Evolutionary conservation across 2,329 filamentous ascomycete species (phyloP), one percentile per base, ranked within the genome.

Genomic region (Calonectria ilicicola): DNA sequence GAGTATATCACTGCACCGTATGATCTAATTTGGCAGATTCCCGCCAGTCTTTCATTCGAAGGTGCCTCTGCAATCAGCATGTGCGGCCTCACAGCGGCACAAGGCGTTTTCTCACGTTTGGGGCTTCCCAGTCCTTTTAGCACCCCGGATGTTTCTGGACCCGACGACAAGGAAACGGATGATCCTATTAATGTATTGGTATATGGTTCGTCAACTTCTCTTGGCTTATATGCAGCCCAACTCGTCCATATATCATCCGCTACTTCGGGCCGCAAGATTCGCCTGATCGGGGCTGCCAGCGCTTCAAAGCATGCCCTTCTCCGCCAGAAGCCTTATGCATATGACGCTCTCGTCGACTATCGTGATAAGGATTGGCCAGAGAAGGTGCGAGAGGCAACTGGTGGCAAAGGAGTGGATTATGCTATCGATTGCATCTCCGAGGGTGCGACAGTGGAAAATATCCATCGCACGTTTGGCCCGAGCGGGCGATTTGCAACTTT

Each of bases 1-100:
- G 85, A 88, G 66, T 86, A 83, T 60, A 69, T 86, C 12, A 75
- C 69, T 0, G 69, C 80, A 0, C 78, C 81, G 1, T 80, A 78
- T 46, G 85, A 86, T 46, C 78, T 87, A 0, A 76, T 84, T 1
- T 86, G 85, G 83, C 74, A 69, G 1, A 69, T 87, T 0, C 84
- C 85, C 0, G 78, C 79, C 0, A 19, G 26, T 1, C 38, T 86
- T n/a, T 71, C 77, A 0, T 70, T 82, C 2, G 83, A 86, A 53
- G 77, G 81, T n/a, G 86, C 85, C 1, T 82, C 84, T 0, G 76
- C 81, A 0, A 78, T 87, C 2, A 86, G 82, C 64, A 76, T 87
- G 63, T 86, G 85, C 17, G 85, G 79, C 5, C 70, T 88, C 19
- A 87, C 86, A 0, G 86, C 85, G 3, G 85, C 86, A 0, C 86